phyloP scores from a whole-genome alignment of 2,329 filamentous ascomycete species.

The Colletotrichum scovillei region DNA sequence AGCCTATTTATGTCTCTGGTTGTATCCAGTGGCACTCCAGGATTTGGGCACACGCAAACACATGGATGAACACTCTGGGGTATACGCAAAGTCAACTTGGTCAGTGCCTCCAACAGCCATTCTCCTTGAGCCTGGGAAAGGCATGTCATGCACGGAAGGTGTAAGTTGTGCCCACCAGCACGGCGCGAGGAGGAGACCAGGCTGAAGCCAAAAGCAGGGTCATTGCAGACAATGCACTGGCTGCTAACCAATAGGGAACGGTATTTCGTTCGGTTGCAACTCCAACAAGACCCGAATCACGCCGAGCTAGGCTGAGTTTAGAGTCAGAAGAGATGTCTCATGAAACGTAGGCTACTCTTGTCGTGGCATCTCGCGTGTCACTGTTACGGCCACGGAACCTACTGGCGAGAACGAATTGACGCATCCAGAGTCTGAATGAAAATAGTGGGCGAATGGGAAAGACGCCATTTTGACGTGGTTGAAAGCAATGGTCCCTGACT shows the following conservation, averaged over 20 bases:
- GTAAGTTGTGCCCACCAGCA: slow-evolving; percentile 3
- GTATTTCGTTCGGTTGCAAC: not conserved
- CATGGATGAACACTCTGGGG: slow-evolving; percentile 32
- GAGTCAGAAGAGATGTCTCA: slow-evolving; percentile 25
- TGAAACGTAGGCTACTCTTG: slow-evolving; percentile 31
- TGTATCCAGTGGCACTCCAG: not conserved
- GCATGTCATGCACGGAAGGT: slow-evolving; percentile 27
- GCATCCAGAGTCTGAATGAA: slow-evolving; percentile 11
- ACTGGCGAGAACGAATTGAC: slow-evolving; percentile 18
- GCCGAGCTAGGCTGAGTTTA: slow-evolving; percentile 17
- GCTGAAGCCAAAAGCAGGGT: slow-evolving; percentile 1
- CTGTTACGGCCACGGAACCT: slow-evolving; percentile 16
- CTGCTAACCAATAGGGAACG: not conserved
- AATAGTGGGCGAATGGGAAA: slow-evolving; percentile 16
- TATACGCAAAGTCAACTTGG: slow-evolving; percentile 27
- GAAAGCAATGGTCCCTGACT: not conserved
- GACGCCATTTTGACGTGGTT: slow-evolving; percentile 1
- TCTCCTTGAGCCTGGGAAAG: slow-evolving; percentile 3
- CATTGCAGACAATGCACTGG: slow-evolving; percentile 17
- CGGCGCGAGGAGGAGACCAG: not conserved
- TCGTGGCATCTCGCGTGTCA: slow-evolving; percentile 33
- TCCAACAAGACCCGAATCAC: not conserved
- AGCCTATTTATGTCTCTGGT: slow-evolving; percentile 21
- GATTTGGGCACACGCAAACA: not conserved
- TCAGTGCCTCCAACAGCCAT: slow-evolving; percentile 6